These are phyloP conservation scores for Penicillium sp. DNA, from an alignment of 2,329 filamentous ascomycete species.

Conservation along the genomic window DNA sequence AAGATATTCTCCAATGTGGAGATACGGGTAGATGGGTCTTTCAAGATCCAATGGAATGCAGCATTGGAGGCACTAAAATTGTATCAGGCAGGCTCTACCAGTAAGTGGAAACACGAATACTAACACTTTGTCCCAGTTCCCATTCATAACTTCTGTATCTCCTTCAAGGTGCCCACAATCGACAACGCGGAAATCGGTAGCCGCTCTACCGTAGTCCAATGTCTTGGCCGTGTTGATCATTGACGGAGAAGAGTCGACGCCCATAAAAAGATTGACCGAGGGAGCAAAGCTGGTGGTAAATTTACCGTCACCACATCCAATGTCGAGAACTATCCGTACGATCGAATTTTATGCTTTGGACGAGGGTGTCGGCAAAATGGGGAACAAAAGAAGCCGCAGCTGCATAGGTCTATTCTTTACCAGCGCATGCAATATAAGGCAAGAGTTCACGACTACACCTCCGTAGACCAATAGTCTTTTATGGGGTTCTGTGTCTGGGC, in stretches of 20 bases:
- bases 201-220: slow-evolving; percentile 1
- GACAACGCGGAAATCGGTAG: slow-evolving; percentile 5
- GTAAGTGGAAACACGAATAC: background rate
- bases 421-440: background rate
- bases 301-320: slow-evolving; percentile 11
- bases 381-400: slow-evolving; percentile 12
- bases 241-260: slow-evolving; percentile 5
- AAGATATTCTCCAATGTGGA: slow-evolving; percentile 5
- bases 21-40: slow-evolving; percentile 1
- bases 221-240: slow-evolving; percentile 10
- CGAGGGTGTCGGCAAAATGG: slow-evolving; percentile 2
- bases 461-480: slow-evolving; percentile 9
- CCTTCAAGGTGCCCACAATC: slow-evolving; percentile 2
- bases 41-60: slow-evolving; percentile 11
- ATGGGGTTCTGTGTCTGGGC: background rate
- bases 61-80: slow-evolving; percentile 1
- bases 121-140: slow-evolving; percentile 11
- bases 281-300: slow-evolving; percentile 3
- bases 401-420: slow-evolving; percentile 2
- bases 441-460: background rate
- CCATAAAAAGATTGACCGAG: background rate
- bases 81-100: background rate
- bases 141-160: background rate
- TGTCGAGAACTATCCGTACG: slow-evolving; percentile 8
- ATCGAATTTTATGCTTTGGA: slow-evolving; percentile 1